phyloP scores from a whole-genome alignment of 352 stramenopile species.

The Phytophthora idaei region DNA sequence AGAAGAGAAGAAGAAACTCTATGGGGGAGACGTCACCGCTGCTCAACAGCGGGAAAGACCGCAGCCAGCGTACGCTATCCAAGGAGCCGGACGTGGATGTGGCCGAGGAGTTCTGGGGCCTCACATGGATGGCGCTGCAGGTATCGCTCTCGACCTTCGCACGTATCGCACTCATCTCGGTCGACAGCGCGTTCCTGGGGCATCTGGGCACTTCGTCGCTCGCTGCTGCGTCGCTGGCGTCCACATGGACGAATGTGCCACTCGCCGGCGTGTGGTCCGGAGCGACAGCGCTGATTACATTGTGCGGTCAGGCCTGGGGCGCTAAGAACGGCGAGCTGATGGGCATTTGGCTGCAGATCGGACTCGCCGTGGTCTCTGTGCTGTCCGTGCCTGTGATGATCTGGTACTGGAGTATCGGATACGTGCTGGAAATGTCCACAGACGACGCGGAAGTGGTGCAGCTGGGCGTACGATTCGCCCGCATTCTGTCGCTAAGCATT shows the following conservation, averaged over 20 bases:
- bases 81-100: constrained; percentile 61
- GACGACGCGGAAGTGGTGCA: constrained; percentile 65
- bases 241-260: constrained; percentile 77
- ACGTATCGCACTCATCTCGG: constrained; percentile 75
- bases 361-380: constrained; percentile 51
- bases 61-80: neutral
- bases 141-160: constrained; percentile 81
- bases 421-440: constrained; percentile 66
- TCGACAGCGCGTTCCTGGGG: constrained; percentile 81
- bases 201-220: constrained; percentile 75
- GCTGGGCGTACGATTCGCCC: constrained; percentile 71
- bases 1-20: constrained; percentile 2
- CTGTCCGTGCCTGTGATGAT: constrained; percentile 60
- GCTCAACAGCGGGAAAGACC: constrained; percentile 4
- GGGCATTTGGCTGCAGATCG: constrained; percentile 80
- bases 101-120: constrained; percentile 59
- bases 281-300: constrained; percentile 74
- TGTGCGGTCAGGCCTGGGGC: constrained; percentile 79
- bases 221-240: constrained; percentile 75
- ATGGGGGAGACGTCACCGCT: constrained; percentile 32
- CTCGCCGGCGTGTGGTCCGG: constrained; percentile 72
- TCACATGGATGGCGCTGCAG: constrained; percentile 81
- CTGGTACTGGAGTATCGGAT: constrained; percentile 70
- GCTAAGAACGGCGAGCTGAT: constrained; percentile 68
- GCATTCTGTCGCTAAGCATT: constrained; percentile 81